phyloP scores from a whole-genome alignment of 495 filamentous ascomycete species.

The Opeltia flavorubescens region DNA sequence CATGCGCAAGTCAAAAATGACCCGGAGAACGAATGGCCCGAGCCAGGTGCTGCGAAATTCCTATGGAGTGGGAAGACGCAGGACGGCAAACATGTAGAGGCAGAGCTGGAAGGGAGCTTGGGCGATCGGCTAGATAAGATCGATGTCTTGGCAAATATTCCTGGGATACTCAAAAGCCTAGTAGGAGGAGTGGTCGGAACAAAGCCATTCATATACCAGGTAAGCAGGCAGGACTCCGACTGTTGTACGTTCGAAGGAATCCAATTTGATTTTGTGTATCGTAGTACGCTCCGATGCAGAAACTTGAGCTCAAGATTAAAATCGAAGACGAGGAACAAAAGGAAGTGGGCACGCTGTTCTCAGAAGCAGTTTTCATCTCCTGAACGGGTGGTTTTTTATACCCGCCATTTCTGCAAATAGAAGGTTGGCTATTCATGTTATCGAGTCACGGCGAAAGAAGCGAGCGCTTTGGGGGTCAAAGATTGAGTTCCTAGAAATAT shows the following conservation, averaged over 20 bases:
- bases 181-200: constrained; percentile 77
- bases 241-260: background rate
- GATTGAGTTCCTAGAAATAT: too few relatives aligned
- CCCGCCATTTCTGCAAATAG: too few relatives aligned
- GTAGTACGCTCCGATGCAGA: constrained; percentile 50
- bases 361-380: constrained; percentile 90
- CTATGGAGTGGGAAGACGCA: constrained; percentile 65
- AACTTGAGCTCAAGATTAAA: constrained; percentile 63
- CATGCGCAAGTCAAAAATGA: constrained; percentile 60
- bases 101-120: constrained; percentile 51
- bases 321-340: constrained; percentile 58
- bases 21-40: constrained; percentile 73
- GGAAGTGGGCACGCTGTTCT: constrained; percentile 65
- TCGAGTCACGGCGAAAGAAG: too few relatives aligned
- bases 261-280: too few relatives aligned
- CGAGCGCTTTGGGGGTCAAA: too few relatives aligned
- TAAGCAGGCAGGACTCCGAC: constrained; percentile 21
- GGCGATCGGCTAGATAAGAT: constrained; percentile 67
- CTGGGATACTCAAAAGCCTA: constrained; percentile 86
- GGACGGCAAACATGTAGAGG: constrained; percentile 57
- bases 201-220: constrained; percentile 96
- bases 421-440: too few relatives aligned
- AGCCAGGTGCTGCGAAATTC: constrained; percentile 61
- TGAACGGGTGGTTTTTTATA: too few relatives aligned
- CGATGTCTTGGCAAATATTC: constrained; percentile 93